Evolutionary conservation across 352 stramenopile genomes (phyloP).

Genomic region (Phytopythium montanum): DNA sequence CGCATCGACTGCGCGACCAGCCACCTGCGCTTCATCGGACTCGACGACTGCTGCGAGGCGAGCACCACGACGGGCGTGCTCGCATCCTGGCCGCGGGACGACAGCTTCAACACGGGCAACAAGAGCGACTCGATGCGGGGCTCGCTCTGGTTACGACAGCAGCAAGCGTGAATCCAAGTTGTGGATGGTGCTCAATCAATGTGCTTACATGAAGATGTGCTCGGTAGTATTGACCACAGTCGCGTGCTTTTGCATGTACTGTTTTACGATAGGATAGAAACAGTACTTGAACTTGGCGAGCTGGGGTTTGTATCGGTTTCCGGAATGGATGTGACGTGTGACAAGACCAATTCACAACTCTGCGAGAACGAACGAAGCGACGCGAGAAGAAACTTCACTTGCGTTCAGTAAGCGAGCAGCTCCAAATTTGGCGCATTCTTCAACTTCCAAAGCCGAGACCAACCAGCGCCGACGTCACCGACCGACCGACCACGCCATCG

Average conservation of each 20-base stretch:
- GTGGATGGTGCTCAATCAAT: conserved; percentile 40
- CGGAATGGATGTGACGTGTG: background rate
- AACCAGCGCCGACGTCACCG: background rate
- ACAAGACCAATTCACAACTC: background rate
- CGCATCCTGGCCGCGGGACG: conserved; percentile 26
- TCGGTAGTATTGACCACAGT: conserved; percentile 18
- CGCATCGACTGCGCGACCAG: conserved; percentile 12
- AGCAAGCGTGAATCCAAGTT: conserved; percentile 21
- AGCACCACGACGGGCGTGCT: conserved; percentile 19
- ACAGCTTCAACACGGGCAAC: conserved; percentile 41
- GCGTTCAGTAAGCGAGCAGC: background rate
- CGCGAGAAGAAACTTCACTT: background rate
- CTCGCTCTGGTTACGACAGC: conserved; percentile 35
- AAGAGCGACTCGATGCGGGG: conserved; percentile 24
- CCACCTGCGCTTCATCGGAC: conserved; percentile 26
- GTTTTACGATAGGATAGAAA: background rate
- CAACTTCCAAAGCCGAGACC: background rate
- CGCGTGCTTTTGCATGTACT: background rate
- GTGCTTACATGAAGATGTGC: no score
- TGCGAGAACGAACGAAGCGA: background rate
- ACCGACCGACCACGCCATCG: background rate
- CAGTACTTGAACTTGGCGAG: background rate
- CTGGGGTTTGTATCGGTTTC: background rate
- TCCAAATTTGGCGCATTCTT: background rate
- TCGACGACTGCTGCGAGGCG: conserved; percentile 36